Percentiles rank a stretch among this genome's conserved stretches.
These are phyloP conservation scores for Gyromitra esculenta DNA, from an alignment of 2,329 filamentous ascomycete species.

Conservation along the genomic window DNA sequence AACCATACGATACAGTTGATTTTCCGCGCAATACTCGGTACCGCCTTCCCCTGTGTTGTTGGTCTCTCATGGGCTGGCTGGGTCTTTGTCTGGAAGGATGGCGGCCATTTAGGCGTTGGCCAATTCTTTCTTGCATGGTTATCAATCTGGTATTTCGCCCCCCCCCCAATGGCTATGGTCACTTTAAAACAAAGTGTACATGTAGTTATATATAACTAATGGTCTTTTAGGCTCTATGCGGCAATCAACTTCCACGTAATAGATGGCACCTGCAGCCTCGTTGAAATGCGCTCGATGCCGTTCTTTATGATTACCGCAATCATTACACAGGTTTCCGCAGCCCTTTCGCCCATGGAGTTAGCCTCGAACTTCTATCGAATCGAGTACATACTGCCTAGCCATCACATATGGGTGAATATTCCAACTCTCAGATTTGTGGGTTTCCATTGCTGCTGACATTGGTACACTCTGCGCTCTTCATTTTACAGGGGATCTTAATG, in stretches of 20 bases:
- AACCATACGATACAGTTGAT: neutral
- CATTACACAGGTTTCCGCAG: slow-evolving; percentile 61
- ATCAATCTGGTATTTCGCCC: slow-evolving; percentile 57
- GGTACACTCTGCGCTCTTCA: neutral
- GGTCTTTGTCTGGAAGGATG: slow-evolving; percentile 55
- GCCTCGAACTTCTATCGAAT: slow-evolving; percentile 62
- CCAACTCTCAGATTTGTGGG: neutral
- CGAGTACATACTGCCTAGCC: slow-evolving; percentile 61
- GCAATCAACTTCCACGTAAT: slow-evolving; percentile 63
- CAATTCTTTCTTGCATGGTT: slow-evolving; percentile 58
- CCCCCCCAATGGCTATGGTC: neutral
- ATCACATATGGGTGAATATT: slow-evolving; percentile 57
- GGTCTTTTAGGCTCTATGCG: slow-evolving; percentile 59
- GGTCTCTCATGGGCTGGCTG: slow-evolving; percentile 44
- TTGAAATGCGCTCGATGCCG: slow-evolving; percentile 61
- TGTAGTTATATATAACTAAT: neutral
- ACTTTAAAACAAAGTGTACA: neutral
- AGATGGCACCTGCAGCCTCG: slow-evolving; percentile 60
- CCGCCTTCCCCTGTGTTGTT: slow-evolving; percentile 6
- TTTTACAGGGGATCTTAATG: slow-evolving; percentile 35
- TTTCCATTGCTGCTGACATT: slow-evolving; percentile 14
- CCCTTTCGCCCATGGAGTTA: slow-evolving; percentile 61
- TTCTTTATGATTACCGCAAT: slow-evolving; percentile 63
- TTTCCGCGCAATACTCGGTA: slow-evolving; percentile 11
- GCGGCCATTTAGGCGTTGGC: slow-evolving; percentile 52